These are phyloP conservation scores for Pseudopediastrum boryanum DNA, from an alignment of 139 green algal species.

Conservation along the genomic window DNA sequence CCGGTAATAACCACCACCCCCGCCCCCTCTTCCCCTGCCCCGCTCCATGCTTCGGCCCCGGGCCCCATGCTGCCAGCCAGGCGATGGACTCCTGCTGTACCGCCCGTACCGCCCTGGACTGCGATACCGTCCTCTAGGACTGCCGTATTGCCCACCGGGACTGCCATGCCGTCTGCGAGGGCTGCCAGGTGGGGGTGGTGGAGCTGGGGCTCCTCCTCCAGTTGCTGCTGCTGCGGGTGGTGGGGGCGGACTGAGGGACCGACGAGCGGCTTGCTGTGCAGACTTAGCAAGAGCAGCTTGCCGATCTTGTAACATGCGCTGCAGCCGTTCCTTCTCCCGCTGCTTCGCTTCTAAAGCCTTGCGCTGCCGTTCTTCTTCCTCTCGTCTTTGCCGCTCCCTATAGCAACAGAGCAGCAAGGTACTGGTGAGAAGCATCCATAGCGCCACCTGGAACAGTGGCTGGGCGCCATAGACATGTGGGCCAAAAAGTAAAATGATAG, in stretches of 20 bases:
- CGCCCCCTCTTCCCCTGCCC: background rate
- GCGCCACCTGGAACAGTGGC: no score
- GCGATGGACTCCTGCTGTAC: background rate
- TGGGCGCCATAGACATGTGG: no score
- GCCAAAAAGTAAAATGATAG: no score
- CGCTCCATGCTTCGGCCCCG: background rate
- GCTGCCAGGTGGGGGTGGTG: slow-evolving; percentile 5
- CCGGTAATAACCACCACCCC: background rate
- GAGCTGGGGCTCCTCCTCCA: slow-evolving; percentile 19
- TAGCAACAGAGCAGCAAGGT: no score
- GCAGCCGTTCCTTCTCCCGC: slow-evolving; percentile 28
- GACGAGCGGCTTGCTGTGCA: slow-evolving; percentile 5
- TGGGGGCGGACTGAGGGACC: no score
- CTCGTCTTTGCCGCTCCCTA: slow-evolving; percentile 2
- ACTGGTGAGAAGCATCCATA: no score
- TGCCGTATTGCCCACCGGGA: background rate
- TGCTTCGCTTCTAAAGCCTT: no score
- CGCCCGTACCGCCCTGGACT: background rate
- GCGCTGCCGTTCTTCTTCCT: slow-evolving; percentile 16
- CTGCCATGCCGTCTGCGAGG: slow-evolving; percentile 1
- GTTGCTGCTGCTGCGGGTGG: slow-evolving; percentile 16
- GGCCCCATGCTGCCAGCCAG: slow-evolving; percentile 1
- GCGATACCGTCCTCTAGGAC: background rate
- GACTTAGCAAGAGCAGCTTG: slow-evolving; percentile 29
- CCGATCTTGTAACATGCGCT: slow-evolving; percentile 29